A percentile compares a stretch with the other conserved stretches of the same genome.
These are phyloP conservation scores for Xylaria grammica DNA, from an alignment of 495 filamentous ascomycete genomes.

Conservation along the genomic window DNA sequence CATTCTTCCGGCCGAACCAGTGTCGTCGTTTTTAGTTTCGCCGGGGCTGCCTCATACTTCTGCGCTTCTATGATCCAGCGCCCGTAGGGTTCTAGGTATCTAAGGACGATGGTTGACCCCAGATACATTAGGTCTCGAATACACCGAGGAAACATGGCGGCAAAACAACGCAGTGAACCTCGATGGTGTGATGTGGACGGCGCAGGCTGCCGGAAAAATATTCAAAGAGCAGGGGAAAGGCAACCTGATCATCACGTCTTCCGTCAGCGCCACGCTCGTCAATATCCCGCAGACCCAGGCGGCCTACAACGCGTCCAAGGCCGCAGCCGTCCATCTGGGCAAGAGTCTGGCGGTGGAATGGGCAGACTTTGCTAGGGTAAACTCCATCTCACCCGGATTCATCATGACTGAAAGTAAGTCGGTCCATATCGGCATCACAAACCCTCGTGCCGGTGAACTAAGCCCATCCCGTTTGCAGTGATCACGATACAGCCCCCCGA, in stretches of 20 bases:
- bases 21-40: too few relatives aligned
- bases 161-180: constrained; percentile 64
- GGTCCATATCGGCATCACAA: not conserved
- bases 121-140: constrained; percentile 20
- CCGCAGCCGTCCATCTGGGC: constrained; percentile 62
- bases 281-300: constrained; percentile 69
- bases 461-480: not conserved
- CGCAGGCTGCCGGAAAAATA: constrained; percentile 58
- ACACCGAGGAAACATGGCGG: constrained; percentile 26
- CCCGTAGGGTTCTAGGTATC: not conserved
- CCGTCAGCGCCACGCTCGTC: constrained; percentile 67
- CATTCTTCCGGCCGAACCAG: too few relatives aligned
- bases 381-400: constrained; percentile 63
- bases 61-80: too few relatives aligned
- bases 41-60: too few relatives aligned
- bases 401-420: constrained; percentile 23
- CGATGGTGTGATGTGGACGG: constrained; percentile 57
- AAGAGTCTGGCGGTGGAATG: constrained; percentile 62
- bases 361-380: constrained; percentile 60
- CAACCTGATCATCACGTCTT: constrained; percentile 57
- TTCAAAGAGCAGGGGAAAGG: constrained; percentile 40
- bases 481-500: constrained; percentile 9
- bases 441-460: not conserved
- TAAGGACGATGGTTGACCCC: not conserved
- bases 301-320: constrained; percentile 66